Base-by-base conservation (phyloP, 495 filamentous ascomycete species). In the Xylaria telfairii region DNA sequence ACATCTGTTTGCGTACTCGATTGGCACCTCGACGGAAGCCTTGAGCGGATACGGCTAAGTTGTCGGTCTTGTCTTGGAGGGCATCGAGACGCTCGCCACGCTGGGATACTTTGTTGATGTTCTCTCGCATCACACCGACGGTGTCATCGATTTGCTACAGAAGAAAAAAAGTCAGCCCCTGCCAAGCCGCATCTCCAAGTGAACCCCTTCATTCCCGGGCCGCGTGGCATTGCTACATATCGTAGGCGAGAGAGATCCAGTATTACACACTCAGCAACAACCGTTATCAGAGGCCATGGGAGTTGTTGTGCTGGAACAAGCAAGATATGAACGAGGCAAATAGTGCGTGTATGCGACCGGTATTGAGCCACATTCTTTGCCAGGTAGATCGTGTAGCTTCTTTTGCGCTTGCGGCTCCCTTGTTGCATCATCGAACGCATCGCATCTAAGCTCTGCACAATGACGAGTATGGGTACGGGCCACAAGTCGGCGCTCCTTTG, bases 1-100 rank as follows among this genome's bases (percentile, higher is more conserved):
- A 87, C 85, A 97, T 97, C 79, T 94, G 86, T 88, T 98, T 98
- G 75, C 95, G 89, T 68, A 98, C 95, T 73, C 93, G 87, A 83
- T 98, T 98, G 76, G 96, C 96, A 69, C 96, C 94, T 67, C 94
- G 90, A 74, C 95, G 93, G 88, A 99, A 99, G 62, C 92, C 92
- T 81, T 96, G 93, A 69, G 96, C 94, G 41, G 93, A 95, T 68
- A 88, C 86, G 49, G 93, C 92, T 72, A 99, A 88, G 81, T 95
- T 93, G 84, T 97, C 93, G 69, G 96, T 97, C 88, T 98, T 98
- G 81, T 97, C 91, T 84, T 96, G 93, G 42, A 99, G 90, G 46
- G 90, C 88, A 81, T 97, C 93, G 70, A 99, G 89, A 75, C 90
- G 88, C 73, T 92, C 94, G 74, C 96, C 96, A 86, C 96, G 96